phyloP scores from a whole-genome alignment of 768 basidiomycete genomes.

The Leccinum ochraceum region DNA sequence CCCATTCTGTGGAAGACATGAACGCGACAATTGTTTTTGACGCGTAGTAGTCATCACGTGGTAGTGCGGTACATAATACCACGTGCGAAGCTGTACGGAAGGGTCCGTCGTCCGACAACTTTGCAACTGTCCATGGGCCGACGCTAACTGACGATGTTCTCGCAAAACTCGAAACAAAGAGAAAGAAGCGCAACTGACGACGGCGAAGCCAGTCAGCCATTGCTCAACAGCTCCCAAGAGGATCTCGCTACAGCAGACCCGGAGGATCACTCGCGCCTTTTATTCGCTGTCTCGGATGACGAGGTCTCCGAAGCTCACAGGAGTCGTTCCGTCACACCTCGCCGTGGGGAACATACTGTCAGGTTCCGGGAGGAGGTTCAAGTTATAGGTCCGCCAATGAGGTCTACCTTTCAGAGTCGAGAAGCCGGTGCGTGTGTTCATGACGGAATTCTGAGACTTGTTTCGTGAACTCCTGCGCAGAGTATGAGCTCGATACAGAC shows the following conservation, averaged over 20 bases:
- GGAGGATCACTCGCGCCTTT: constrained; percentile 30
- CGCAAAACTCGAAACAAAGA: constrained; percentile 31
- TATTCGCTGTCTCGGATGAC: constrained; percentile 59
- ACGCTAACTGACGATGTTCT: constrained; percentile 27
- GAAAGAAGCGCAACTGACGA: constrained; percentile 25
- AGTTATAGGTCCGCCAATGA: constrained; percentile 64
- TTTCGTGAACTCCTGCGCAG: constrained; percentile 39
- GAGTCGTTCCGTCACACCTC: constrained; percentile 36
- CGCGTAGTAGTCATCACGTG: constrained; percentile 26
- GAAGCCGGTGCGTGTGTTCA: constrained; percentile 74
- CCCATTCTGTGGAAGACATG: not conserved
- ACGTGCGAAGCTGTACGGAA: too few relatives aligned
- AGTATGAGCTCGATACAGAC: constrained; percentile 83
- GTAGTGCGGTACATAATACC: not conserved
- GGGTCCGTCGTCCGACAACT: too few relatives aligned
- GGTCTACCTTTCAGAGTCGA: constrained; percentile 74
- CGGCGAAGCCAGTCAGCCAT: constrained; percentile 55
- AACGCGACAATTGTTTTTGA: not conserved
- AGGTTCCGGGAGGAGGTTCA: constrained; percentile 71
- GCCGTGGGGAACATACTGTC: constrained; percentile 48
- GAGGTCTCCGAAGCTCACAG: constrained; percentile 46
- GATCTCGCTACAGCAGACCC: constrained; percentile 34
- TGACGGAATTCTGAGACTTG: constrained; percentile 1
- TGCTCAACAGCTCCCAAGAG: constrained; percentile 51
- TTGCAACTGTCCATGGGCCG: constrained; percentile 26